Conservation (phyloP, 129 eudicot genomes). For the Oenanthe sinensis region DNA sequence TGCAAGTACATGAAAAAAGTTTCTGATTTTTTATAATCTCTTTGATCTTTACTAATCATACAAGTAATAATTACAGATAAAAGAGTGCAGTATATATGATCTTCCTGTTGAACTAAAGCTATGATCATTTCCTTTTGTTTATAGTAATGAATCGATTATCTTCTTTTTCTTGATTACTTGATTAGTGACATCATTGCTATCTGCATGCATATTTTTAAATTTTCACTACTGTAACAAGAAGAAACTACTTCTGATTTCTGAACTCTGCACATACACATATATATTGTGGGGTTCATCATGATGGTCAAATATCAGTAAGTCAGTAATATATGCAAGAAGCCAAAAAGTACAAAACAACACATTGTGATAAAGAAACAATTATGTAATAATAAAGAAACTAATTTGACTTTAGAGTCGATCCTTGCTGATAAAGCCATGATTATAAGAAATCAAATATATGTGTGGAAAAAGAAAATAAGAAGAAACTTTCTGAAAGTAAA, state of each 20-base stretch:
- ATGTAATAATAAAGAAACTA: background rate
- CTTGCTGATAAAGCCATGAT: background rate
- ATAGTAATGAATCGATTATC: too few species aligned
- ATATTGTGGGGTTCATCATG: too few species aligned
- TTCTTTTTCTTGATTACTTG: too few species aligned
- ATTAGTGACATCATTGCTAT: background rate
- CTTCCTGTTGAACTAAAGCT: too few species aligned
- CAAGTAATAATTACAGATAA: slow-evolving; percentile 28
- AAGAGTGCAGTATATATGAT: background rate
- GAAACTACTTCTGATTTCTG: too few species aligned
- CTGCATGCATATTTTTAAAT: background rate
- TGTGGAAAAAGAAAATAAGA: background rate
- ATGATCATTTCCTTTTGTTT: too few species aligned
- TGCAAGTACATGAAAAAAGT: background rate
- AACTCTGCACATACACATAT: too few species aligned
- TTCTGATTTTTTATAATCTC: slow-evolving; percentile 10
- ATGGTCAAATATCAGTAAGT: background rate
- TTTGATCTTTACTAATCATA: slow-evolving; percentile 35
- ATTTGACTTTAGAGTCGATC: background rate
- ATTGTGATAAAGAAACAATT: background rate
- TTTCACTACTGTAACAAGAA: too few species aligned
- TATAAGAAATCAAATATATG: background rate
- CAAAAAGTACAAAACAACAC: background rate
- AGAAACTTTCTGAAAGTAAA: slow-evolving; percentile 1
- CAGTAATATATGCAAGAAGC: background rate